Percentiles rank a stretch among this genome's conserved stretches.
These are phyloP conservation scores for Monosporascus sp. DNA, from an alignment of 2,329 filamentous ascomycete genomes.

Conservation along the genomic window DNA sequence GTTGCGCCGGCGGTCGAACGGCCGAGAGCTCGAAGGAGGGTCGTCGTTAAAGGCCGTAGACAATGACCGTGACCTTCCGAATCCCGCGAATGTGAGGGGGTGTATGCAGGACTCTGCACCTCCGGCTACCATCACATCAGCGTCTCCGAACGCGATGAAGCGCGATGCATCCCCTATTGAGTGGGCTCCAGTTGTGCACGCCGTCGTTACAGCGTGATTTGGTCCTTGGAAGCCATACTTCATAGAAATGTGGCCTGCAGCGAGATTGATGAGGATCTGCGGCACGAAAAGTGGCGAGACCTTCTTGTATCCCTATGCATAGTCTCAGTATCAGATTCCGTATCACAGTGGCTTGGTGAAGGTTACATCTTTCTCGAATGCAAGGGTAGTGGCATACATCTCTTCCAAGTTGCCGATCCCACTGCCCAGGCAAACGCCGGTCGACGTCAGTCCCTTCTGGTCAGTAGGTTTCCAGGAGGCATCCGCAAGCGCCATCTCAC, in stretches of 20 bases:
- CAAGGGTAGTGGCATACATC: slow-evolving; percentile 76
- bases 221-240: slow-evolving; percentile 83
- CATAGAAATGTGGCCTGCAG: slow-evolving; percentile 92
- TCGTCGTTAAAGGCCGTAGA: slow-evolving; percentile 73
- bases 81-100: slow-evolving; percentile 86
- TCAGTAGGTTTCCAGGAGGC: slow-evolving; percentile 65
- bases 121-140: slow-evolving; percentile 93
- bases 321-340: slow-evolving; percentile 3
- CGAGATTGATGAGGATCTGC: slow-evolving; percentile 88
- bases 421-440: slow-evolving; percentile 88
- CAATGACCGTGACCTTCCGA: slow-evolving; percentile 80
- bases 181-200: slow-evolving; percentile 93
- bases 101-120: slow-evolving; percentile 95
- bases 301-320: slow-evolving; percentile 74
- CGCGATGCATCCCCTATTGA: slow-evolving; percentile 91
- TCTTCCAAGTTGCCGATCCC: slow-evolving; percentile 94
- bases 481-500: slow-evolving; percentile 80
- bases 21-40: slow-evolving; percentile 69
- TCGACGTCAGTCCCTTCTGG: slow-evolving; percentile 63
- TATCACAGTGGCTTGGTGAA: background rate
- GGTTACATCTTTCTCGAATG: slow-evolving; percentile 66
- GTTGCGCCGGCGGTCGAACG: slow-evolving; percentile 73
- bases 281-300: slow-evolving; percentile 93
- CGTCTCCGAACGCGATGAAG: slow-evolving; percentile 86
- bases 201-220: slow-evolving; percentile 88